Evolutionary conservation across 2,329 filamentous ascomycete genomes (phyloP), one percentile per base, ranked within the genome.

Genomic region (Penicillium decumbens): DNA sequence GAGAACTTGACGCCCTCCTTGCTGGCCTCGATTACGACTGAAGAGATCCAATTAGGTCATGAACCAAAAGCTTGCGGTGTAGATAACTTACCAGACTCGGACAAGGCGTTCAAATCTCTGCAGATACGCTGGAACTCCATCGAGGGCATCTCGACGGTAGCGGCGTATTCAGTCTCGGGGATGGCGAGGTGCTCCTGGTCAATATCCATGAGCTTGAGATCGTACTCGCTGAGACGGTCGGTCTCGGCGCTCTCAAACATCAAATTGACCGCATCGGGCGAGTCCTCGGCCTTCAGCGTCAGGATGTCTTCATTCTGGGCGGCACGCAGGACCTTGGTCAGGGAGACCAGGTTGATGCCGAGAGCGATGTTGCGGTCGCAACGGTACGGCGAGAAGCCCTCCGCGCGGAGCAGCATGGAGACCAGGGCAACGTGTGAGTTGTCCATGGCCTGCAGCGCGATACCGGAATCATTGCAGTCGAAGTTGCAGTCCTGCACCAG

Each of bases 401-500:
- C 93, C 53, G 92, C 88, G 77, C 93, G 93, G 72, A 98, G 87
- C 80, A 95, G 85, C 93, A 98, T 98, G 60, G 93, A 96, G 46
- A 98, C 93, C 47, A 98, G 88, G 55, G 93, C 93, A 65, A 98
- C 93, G 76, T 98, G 93, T 43, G 91, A 97, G 83, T 97, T 98
- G 80, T 98, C 93, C 95, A 98, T 98, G 67, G 93, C 93, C 76
- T 98, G 93, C 49, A 98, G 88, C 44, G 92, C 91, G 67, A 98
- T 93, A 56, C 93, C 93, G 47, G 89, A 92, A 80, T 98, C 95
- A 87, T 97, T 98, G 87, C 95, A 98, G 81, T 98, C 93, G 77
- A 98, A 98, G 78, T 98, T 98, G 85, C 93, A 98, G 77, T 98
- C 93, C 75, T 97, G 93, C 46, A 98, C 93, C 44, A 98, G 84